Base-by-base conservation (phyloP, 306 rosid genomes). In the Sophora flavescens region DNA sequence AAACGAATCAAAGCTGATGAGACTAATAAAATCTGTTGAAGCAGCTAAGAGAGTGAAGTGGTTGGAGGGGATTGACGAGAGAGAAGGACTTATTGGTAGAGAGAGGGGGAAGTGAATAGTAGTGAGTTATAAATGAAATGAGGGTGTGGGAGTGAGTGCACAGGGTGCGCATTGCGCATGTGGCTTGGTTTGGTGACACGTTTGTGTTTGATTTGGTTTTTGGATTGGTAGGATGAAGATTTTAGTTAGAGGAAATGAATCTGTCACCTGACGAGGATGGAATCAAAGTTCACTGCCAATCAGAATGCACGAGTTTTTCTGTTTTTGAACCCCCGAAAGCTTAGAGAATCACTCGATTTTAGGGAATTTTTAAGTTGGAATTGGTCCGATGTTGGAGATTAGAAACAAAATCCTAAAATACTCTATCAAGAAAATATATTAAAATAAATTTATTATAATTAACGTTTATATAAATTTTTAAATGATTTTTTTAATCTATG, bases 161-260 rank as follows among this genome's bases (percentile, higher is more conserved):
- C 69, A 0, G 2, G 17, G 2, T 60, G 78, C 59, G 69, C 18
- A 74, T 2, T 60, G 50, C 70, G 78, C 78, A 74, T 47, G 3
- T 1, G 1, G 6, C 32, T 61, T 38, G 4, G 22, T 62, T 52
- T 36, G 6, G 22, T 63, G 79, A 38, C 78, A 65, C 62, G 68
- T 80, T 80, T 68, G 35, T 47, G 13, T 3, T 6, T 16, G 32
- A n/a, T 68, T 15, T 18, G 26, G 7, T 35, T n/a, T 18, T 72
- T 63, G 84, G 80, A 72, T 36, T 5, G 8, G 75, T 44, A 35
- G 64, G 67, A 10, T 2, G 15, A 56, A 22, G 79, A 63, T 62
- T 36, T 33, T 72, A 28, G 12, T 17, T 32, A n/a, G 32, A 63
- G 63, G 63, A 5, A 58, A 63, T 6, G 15, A 1, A 32, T 7